phyloP scores from a whole-genome alignment of 2,329 filamentous ascomycete species.

The Metarhizium brunneum region DNA sequence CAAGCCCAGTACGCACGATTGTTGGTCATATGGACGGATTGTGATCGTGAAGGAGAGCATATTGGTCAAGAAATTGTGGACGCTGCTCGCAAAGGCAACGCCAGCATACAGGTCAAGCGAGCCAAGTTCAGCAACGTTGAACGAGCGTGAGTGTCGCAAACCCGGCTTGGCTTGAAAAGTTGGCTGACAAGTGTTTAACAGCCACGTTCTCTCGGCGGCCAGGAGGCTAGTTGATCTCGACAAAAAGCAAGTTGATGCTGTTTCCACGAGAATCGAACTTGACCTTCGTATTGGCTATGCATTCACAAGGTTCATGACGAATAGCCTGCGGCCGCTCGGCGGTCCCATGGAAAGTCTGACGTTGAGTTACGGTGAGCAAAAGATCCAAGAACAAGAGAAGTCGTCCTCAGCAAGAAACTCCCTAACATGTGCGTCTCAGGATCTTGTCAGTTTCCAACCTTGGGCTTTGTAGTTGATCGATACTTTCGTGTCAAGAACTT shows the following conservation, averaged over 20 bases:
- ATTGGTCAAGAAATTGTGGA: constrained; percentile 87
- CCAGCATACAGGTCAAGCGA: constrained; percentile 67
- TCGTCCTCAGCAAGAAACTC: neutral
- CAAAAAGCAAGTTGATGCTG: constrained; percentile 77
- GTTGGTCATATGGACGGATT: constrained; percentile 97
- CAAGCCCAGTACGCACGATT: constrained; percentile 65
- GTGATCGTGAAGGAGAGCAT: constrained; percentile 93
- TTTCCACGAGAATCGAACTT: constrained; percentile 80
- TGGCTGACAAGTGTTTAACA: constrained; percentile 23
- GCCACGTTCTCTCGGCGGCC: constrained; percentile 80
- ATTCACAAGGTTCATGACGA: constrained; percentile 82
- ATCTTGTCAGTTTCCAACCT: constrained; percentile 92
- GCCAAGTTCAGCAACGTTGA: constrained; percentile 96
- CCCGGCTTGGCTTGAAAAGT: neutral
- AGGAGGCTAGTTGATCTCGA: constrained; percentile 69
- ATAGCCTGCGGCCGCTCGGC: constrained; percentile 64
- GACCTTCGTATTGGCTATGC: constrained; percentile 87
- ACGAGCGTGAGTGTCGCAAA: constrained; percentile 51
- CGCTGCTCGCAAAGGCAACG: constrained; percentile 67
- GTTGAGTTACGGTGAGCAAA: constrained; percentile 67
- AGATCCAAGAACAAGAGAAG: neutral
- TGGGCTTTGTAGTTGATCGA: constrained; percentile 93
- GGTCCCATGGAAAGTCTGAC: constrained; percentile 54
- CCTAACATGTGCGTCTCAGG: constrained; percentile 31
- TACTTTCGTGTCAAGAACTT: constrained; percentile 94